Percentiles rank a stretch among this genome's conserved stretches.
phyloP scores from a whole-genome alignment of 2,329 filamentous ascomycete species.

The Madurella fahalii region DNA sequence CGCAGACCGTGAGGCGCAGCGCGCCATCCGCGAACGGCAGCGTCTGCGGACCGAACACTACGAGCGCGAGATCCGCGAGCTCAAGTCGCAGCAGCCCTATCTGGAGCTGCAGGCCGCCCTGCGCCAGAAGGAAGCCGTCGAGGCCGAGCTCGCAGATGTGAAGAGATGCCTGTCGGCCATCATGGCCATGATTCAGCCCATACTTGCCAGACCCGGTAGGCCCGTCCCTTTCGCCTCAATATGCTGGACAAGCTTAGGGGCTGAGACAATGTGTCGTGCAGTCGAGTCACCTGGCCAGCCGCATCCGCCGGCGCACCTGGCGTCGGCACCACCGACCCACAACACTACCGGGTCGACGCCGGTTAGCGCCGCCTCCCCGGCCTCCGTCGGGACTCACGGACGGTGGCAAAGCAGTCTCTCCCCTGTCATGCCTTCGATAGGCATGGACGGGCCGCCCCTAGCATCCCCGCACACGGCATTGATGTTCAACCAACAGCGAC shows the following conservation, averaged over 20 bases:
- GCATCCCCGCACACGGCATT: conserved; percentile 28
- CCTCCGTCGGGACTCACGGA: conserved; percentile 13
- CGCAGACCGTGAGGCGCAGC: conserved; percentile 77
- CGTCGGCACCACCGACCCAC: conserved; percentile 13
- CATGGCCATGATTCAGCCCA: conserved; percentile 59
- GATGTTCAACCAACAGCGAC: conserved; percentile 44
- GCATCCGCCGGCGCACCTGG: conserved; percentile 22
- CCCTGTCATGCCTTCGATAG: conserved; percentile 6
- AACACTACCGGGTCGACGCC: conserved; percentile 11
- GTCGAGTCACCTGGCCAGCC: conserved; percentile 30
- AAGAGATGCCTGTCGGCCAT: conserved; percentile 63
- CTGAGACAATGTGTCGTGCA: conserved; percentile 1
- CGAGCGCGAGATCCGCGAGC: conserved; percentile 67
- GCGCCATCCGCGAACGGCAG: conserved; percentile 78
- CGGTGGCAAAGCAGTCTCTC: conserved; percentile 21
- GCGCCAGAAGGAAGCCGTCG: conserved; percentile 69
- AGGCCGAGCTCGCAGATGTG: conserved; percentile 77
- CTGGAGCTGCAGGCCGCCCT: conserved; percentile 75
- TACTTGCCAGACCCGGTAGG: conserved; percentile 39
- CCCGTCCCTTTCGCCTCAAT: not conserved
- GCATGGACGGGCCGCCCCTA: conserved; percentile 19
- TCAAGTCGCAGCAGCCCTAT: conserved; percentile 76
- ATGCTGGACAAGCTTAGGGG: not conserved
- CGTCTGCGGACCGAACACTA: conserved; percentile 73
- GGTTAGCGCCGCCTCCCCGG: conserved; percentile 19